phyloP scores from a whole-genome alignment of 495 filamentous ascomycete species.

The Trichocladium uniseriatum region DNA sequence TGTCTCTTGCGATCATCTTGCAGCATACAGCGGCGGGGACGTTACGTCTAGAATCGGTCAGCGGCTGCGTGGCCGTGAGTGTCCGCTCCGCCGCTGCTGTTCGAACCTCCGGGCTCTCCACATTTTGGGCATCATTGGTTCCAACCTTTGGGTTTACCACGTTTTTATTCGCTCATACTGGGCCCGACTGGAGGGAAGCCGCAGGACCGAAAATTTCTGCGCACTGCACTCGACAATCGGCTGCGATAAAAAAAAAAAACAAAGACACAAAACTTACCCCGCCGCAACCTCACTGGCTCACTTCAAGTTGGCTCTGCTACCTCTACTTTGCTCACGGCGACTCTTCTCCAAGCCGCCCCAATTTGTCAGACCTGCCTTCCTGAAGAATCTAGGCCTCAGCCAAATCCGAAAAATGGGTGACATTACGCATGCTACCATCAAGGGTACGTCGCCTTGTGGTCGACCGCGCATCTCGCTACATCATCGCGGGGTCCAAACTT shows the following conservation, averaged over 20 bases:
- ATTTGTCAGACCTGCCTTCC: neutral
- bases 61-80: too few species aligned
- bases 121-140: slow-evolving; percentile 13
- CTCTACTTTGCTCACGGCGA: slow-evolving; percentile 11
- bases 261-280: slow-evolving; percentile 4
- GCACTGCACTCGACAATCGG: neutral
- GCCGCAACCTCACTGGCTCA: slow-evolving; percentile 3
- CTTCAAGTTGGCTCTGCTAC: slow-evolving; percentile 20
- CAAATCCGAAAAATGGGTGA: slow-evolving; percentile 25
- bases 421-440: slow-evolving; percentile 28
- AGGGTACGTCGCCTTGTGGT: slow-evolving; percentile 17
- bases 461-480: slow-evolving; percentile 9
- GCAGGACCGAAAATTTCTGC: slow-evolving; percentile 9
- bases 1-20: too few species aligned
- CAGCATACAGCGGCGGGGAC: neutral
- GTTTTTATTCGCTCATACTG: slow-evolving; percentile 23
- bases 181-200: neutral
- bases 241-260: neutral
- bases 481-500: neutral
- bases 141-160: slow-evolving; percentile 4
- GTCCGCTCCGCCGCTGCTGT: neutral
- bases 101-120: slow-evolving; percentile 11
- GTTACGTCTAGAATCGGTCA: neutral
- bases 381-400: slow-evolving; percentile 6
- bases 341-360: slow-evolving; percentile 14